These are phyloP conservation scores for Cladophialophora chaetospira DNA, from an alignment of 2,329 filamentous ascomycete species.

Conservation along the genomic window DNA sequence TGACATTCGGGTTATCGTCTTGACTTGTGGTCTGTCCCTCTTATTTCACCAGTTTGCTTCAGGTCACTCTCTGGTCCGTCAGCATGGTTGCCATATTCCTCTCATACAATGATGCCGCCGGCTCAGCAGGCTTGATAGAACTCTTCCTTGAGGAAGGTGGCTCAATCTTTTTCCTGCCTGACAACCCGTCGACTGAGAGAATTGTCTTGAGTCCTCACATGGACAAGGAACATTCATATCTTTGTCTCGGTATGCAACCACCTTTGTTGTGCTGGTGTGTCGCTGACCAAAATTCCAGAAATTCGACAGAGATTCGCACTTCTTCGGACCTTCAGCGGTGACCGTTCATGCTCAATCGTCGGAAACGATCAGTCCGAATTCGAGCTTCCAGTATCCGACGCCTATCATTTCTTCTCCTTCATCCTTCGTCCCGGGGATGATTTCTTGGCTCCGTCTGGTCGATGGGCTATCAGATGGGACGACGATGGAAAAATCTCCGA, in stretches of 20 bases:
- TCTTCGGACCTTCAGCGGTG: constrained; percentile 14
- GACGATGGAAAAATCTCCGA: constrained; percentile 13
- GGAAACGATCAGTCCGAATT: constrained; percentile 3
- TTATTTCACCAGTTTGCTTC: background rate
- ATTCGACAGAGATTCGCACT: constrained; percentile 13
- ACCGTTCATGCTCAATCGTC: constrained; percentile 6
- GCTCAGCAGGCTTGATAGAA: background rate
- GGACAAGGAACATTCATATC: constrained; percentile 11
- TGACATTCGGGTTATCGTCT: no score
- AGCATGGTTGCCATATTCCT: constrained; percentile 13
- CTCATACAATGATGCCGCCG: constrained; percentile 3
- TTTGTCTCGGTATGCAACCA: constrained; percentile 19
- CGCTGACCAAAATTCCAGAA: constrained; percentile 14
- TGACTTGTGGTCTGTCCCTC: no score
- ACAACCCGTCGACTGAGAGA: background rate
- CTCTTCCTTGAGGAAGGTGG: constrained; percentile 3
- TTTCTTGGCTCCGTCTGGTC: constrained; percentile 15
- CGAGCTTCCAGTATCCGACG: constrained; percentile 18
- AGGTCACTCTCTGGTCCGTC: background rate
- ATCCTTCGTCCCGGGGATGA: constrained; percentile 20
- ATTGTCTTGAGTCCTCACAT: constrained; percentile 4
- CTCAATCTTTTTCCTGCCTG: constrained; percentile 6
- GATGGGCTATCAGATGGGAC: constrained; percentile 19
- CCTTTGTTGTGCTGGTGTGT: background rate
- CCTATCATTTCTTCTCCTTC: constrained; percentile 13